Percentiles rank a stretch among this genome's conserved stretches.
These are phyloP conservation scores for Debaryomyces castellii DNA, from an alignment of 805 yeast genomes.

Conservation along the genomic window DNA sequence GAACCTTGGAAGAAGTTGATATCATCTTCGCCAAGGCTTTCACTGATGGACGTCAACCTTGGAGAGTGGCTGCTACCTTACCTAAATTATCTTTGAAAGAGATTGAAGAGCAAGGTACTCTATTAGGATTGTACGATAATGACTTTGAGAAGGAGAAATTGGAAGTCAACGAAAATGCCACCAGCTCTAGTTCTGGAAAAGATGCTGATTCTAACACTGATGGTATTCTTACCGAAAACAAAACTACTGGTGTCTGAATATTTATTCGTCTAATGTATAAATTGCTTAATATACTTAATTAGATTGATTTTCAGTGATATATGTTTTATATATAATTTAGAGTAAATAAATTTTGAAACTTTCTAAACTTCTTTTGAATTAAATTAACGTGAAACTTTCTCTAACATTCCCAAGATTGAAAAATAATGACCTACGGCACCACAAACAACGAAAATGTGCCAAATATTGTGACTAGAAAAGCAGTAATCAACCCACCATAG, in stretches of 20 bases:
- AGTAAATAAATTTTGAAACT: not conserved
- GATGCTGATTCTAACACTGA: slow-evolving; percentile 7
- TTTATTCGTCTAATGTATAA: not conserved
- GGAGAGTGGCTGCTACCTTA: slow-evolving; percentile 61
- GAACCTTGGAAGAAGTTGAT: slow-evolving; percentile 47
- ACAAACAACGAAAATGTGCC: slow-evolving; percentile 89
- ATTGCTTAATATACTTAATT: not conserved
- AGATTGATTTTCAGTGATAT: not conserved
- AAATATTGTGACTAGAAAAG: slow-evolving; percentile 79
- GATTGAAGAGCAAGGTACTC: slow-evolving; percentile 59
- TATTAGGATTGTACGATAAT: slow-evolving; percentile 53
- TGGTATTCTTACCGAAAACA: slow-evolving; percentile 1
- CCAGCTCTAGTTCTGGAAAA: slow-evolving; percentile 16
- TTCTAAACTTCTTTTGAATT: not conserved
- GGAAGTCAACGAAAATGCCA: slow-evolving; percentile 21
- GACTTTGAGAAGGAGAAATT: slow-evolving; percentile 42
- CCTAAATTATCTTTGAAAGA: slow-evolving; percentile 58
- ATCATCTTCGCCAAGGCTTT: slow-evolving; percentile 64
- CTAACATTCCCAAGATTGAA: slow-evolving; percentile 73
- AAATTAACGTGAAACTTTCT: slow-evolving; percentile 21
- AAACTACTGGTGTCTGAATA: slow-evolving; percentile 5
- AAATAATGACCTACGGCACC: slow-evolving; percentile 90
- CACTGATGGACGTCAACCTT: slow-evolving; percentile 56
- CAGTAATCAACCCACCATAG: slow-evolving; percentile 85
- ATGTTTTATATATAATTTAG: not conserved